Evolutionary conservation across 73 alveolate species (phyloP).

Genomic region (Paramecium sexaurelia): DNA sequence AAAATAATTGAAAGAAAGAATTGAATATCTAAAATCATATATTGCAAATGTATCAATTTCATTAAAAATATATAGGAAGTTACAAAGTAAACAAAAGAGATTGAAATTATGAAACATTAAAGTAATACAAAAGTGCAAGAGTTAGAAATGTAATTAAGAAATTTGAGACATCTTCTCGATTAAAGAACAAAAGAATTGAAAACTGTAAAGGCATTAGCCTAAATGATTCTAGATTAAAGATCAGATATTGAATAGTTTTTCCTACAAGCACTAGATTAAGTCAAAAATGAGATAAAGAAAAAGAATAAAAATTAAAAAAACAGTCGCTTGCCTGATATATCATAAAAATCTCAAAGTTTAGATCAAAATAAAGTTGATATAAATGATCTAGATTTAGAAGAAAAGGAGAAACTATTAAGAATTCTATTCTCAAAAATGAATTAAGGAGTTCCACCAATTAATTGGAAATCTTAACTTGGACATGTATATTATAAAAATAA

Average conservation of each 20-base stretch:
- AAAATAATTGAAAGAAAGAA: slow-evolving; percentile 44
- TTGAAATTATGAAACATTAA: slow-evolving; percentile 54
- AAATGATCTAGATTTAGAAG: slow-evolving; percentile 88
- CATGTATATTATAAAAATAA: not conserved
- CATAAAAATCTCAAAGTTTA: not conserved
- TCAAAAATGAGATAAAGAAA: slow-evolving; percentile 81
- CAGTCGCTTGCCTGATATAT: slow-evolving; percentile 61
- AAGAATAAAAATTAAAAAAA: slow-evolving; percentile 73
- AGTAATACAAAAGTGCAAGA: slow-evolving; percentile 13
- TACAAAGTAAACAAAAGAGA: slow-evolving; percentile 45
- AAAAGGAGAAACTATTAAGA: slow-evolving; percentile 84
- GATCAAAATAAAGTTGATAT: slow-evolving; percentile 75
- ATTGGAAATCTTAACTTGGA: slow-evolving; percentile 73
- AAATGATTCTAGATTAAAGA: slow-evolving; percentile 87
- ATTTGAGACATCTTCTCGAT: slow-evolving; percentile 70
- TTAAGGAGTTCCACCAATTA: slow-evolving; percentile 83
- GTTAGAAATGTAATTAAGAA: slow-evolving; percentile 20
- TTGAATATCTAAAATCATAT: slow-evolving; percentile 23
- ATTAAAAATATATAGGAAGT: not conserved
- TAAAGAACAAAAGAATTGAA: slow-evolving; percentile 81
- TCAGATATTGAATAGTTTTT: slow-evolving; percentile 89
- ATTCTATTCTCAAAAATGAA: slow-evolving; percentile 86
- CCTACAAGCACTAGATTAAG: slow-evolving; percentile 82
- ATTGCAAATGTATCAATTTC: not conserved
- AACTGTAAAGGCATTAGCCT: slow-evolving; percentile 76